Conservation (phyloP, 805 yeast genomes). For the Yarrowia osloensis region DNA sequence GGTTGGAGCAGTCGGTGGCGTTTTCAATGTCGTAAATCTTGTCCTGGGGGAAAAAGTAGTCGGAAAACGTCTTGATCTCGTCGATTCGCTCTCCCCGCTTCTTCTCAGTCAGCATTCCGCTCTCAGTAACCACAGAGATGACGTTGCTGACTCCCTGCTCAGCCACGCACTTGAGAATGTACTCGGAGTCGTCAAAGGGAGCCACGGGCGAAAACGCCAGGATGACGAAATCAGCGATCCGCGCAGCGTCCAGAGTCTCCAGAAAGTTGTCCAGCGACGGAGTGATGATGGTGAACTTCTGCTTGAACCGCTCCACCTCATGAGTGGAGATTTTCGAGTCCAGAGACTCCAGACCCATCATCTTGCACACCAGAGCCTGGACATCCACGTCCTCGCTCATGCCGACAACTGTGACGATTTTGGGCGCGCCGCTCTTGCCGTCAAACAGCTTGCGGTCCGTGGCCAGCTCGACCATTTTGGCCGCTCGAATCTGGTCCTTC, state of each 20-base stretch:
- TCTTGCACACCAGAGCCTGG: conserved; percentile 36
- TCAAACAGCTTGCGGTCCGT: conserved; percentile 71
- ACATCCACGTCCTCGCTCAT: conserved; percentile 68
- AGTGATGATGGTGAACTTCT: conserved; percentile 68
- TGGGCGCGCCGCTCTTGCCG: conserved; percentile 77
- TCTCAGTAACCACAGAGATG: conserved; percentile 33
- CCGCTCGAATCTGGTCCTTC: conserved; percentile 72
- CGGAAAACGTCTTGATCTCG: conserved; percentile 63
- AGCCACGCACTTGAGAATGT: conserved; percentile 80
- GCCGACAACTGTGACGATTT: conserved; percentile 78
- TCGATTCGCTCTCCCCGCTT: conserved; percentile 73
- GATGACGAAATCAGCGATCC: conserved; percentile 83
- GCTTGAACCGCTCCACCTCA: conserved; percentile 64
- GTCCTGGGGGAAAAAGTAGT: conserved; percentile 80
- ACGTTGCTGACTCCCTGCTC: conserved; percentile 89
- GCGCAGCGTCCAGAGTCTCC: conserved; percentile 79
- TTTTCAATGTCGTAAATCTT: conserved; percentile 71
- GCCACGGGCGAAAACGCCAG: conserved; percentile 85
- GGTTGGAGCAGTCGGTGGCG: conserved; percentile 67
- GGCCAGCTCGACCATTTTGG: conserved; percentile 64
- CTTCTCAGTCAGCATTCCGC: conserved; percentile 34
- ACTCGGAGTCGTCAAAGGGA: conserved; percentile 86
- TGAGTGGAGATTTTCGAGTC: conserved; percentile 30
- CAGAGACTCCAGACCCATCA: conserved; percentile 30
- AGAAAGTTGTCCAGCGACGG: conserved; percentile 68